Base-by-base conservation (phyloP, 2,329 filamentous ascomycete species). In the Ceratocystis papillata region DNA sequence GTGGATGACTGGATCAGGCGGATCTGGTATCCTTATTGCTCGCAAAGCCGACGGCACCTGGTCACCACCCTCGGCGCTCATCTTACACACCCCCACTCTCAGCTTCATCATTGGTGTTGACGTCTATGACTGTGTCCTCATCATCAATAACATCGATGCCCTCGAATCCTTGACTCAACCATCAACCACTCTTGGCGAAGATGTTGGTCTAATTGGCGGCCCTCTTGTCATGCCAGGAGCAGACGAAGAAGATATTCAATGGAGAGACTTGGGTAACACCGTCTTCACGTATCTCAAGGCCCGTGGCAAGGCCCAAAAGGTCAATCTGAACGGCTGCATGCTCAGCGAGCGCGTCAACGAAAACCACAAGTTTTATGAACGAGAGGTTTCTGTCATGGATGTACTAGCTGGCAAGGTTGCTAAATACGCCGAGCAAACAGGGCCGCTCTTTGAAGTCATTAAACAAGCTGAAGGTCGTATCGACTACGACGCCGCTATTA, bases 121-220 rank as follows among this genome's bases (percentile, higher is more conserved):
- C 73, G 91, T 96, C 41, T 97, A 96, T 78, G 93, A 97, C 74
- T 96, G 92, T 72, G 88, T 97, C 15, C 82, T 96, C 7, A 88
- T 96, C 45, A 92, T 96, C 73, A 96, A 96, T 77, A 91, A 88
- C 57, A 84, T 89, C 59, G 83, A 89, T 66, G 90, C 91, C 5
- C 78, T 97, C 60, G 88, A 96, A 70, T 85, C 88, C 0, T 95
- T 96, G 73, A 90, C 89, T 45, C 87, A 86, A 67, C 78, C 93
- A 2, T 83, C 87, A 64, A 85, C 90, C 65, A 94, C 89, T 0
- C 78, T 97, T 1, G 92, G 92, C 5, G 86, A 88, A 59, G 90
- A 96, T 73, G 82, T 96, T 64, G 87, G 84, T 69, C 84, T 90
- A 30, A 83, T 86, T 5, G 84, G 87, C 6, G 92, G 92, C 0